These are phyloP conservation scores for Boletellus ananas DNA, from an alignment of 768 basidiomycete genomes.

Conservation along the genomic window DNA sequence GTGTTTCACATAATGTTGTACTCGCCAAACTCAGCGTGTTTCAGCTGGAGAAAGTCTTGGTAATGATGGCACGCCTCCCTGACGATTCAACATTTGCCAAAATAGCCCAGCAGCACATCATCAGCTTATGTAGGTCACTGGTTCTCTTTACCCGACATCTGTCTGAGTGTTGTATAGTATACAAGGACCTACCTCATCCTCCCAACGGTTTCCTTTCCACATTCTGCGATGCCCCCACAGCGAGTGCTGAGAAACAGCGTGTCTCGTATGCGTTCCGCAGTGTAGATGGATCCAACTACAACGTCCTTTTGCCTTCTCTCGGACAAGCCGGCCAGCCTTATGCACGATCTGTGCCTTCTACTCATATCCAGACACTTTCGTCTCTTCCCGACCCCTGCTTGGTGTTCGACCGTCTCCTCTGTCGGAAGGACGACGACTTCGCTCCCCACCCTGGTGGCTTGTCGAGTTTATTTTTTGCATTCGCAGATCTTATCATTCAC, in stretches of 20 bases:
- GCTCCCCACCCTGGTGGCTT: constrained; percentile 62
- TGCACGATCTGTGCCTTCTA: constrained; percentile 60
- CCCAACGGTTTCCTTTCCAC: constrained; percentile 49
- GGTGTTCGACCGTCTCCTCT: constrained; percentile 69
- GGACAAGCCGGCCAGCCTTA: constrained; percentile 64
- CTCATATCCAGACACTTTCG: constrained; percentile 37
- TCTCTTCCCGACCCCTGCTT: constrained; percentile 62
- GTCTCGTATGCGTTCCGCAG: constrained; percentile 52
- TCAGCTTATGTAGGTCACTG: constrained; percentile 52
- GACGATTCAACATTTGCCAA: constrained; percentile 26
- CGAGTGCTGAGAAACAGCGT: constrained; percentile 2
- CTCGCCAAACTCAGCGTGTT: constrained; percentile 5
- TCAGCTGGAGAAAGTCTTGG: constrained; percentile 62
- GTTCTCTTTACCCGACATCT: not conserved
- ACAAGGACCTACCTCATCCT: constrained; percentile 78
- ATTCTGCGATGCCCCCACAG: constrained; percentile 3
- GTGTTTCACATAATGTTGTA: constrained; percentile 16
- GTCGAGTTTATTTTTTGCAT: constrained; percentile 72
- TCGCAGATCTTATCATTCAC: constrained; percentile 76
- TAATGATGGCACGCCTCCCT: constrained; percentile 53
- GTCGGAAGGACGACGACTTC: constrained; percentile 36
- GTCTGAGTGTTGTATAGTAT: constrained; percentile 44
- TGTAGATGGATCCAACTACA: constrained; percentile 61
- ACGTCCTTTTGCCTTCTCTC: constrained; percentile 48
- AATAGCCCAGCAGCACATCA: constrained; percentile 47